These are phyloP conservation scores for Stemphylium vesicarium DNA, from an alignment of 2,329 filamentous ascomycete genomes.

Conservation along the genomic window DNA sequence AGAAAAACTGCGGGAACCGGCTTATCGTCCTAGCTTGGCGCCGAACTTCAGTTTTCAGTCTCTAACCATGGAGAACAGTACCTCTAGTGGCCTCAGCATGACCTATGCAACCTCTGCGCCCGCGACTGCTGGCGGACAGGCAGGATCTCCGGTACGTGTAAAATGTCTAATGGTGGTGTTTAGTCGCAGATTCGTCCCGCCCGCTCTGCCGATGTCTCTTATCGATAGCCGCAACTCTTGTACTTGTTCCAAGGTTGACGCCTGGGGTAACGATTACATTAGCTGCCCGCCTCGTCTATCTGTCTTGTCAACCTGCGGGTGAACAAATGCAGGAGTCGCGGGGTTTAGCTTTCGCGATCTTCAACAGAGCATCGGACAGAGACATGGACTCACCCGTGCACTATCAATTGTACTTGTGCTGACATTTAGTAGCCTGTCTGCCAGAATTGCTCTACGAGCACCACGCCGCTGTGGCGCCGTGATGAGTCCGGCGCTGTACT, in stretches of 20 bases:
- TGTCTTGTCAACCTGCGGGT: no score
- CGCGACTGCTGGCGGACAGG: constrained; percentile 69
- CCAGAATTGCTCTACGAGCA: constrained; percentile 94
- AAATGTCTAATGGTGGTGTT: constrained; percentile 26
- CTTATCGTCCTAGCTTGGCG: constrained; percentile 43
- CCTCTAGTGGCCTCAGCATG: constrained; percentile 60
- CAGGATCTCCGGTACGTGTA: constrained; percentile 62
- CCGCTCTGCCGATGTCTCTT: constrained; percentile 37
- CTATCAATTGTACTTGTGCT: constrained; percentile 14
- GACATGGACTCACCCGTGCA: no score
- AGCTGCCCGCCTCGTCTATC: constrained; percentile 18
- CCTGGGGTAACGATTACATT: no score
- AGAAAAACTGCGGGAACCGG: constrained; percentile 14
- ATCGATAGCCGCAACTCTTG: constrained; percentile 41
- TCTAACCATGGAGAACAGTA: constrained; percentile 39
- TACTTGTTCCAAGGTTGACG: background rate
- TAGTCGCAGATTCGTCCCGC: constrained; percentile 44
- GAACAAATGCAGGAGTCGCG: no score
- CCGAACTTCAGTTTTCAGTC: constrained; percentile 42
- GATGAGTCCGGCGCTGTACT: constrained; percentile 95
- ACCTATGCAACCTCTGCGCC: constrained; percentile 69
- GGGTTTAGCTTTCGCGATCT: no score
- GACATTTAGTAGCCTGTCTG: constrained; percentile 76
- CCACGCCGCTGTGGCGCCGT: constrained; percentile 94
- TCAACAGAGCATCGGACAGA: no score